Evolutionary conservation across 306 rosid genomes (phyloP), one percentile per base, ranked within the genome.

Genomic region (Acacia acuminata): DNA sequence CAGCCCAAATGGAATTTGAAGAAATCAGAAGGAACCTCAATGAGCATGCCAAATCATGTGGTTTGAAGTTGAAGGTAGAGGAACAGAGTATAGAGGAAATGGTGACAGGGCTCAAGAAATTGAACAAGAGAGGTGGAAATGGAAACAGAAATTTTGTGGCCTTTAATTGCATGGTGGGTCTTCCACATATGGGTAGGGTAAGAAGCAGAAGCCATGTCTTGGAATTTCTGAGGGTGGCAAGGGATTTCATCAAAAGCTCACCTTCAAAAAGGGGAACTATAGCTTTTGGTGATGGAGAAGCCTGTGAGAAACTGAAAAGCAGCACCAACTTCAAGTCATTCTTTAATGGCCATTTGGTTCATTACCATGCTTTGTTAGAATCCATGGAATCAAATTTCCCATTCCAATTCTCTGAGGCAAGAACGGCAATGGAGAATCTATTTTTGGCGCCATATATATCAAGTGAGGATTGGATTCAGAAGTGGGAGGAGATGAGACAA

Each of bases 391-490:
- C 85, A 5, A 84, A 30, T 34, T 89, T 92, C 38, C 82, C 91
- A 17, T 44, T 0, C 8, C 70, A 38, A 51, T 86, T 89, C 13
- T 73, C 79, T 78, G 93, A 89, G 73, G 94, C 94, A 61, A 90
- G 90, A 75, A 74, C 76, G 72, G 85, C 82, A 6, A 86, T 92
- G 77, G 94, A 91, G 64, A 65, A 76, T 50, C 38, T 84, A 13
- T 91, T 93, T 77, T 81, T 93, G 73, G 87, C 83, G 16, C 97
- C 94, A 24, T 71, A 30, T 27, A 43, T 91, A 5, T 90, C 92
- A 25, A 82, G 88, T 67, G 81, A 66, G 11, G 81, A 60, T 81
- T 90, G 91, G 93, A 68, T 85, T 10, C 71, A 79, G 27, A 84
- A 82, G 32, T 90, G 94, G 94, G 78, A 88, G 63, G 27, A 56